Conservation (phyloP, 768 basidiomycete genomes). For the Lactarius pseudohatsudake region DNA sequence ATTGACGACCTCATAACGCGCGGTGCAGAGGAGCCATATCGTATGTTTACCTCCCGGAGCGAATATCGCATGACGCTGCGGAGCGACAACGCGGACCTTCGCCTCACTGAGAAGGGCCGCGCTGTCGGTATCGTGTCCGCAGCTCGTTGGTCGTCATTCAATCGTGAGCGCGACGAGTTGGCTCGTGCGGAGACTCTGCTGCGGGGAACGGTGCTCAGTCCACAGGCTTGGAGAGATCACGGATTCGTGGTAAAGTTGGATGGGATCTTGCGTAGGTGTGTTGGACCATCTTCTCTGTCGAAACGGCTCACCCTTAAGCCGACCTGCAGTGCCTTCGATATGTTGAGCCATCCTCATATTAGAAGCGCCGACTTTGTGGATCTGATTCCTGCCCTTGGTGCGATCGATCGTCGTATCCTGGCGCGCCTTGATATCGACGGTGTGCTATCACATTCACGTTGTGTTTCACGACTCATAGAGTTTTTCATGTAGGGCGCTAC, state of each 20-base stretch:
- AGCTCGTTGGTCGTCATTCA: slow-evolving; percentile 45
- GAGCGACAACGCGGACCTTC: slow-evolving; percentile 84
- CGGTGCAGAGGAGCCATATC: slow-evolving; percentile 90
- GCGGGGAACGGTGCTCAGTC: slow-evolving; percentile 38
- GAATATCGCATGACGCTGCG: slow-evolving; percentile 88
- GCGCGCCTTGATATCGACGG: slow-evolving; percentile 72
- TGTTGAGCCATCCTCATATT: slow-evolving; percentile 61
- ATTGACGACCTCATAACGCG: slow-evolving; percentile 88
- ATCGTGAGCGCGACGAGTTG: slow-evolving; percentile 38
- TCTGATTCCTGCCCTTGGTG: slow-evolving; percentile 50
- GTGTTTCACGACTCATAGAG: neutral
- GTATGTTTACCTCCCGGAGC: slow-evolving; percentile 91
- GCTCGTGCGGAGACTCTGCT: slow-evolving; percentile 39
- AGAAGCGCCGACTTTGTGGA: slow-evolving; percentile 43
- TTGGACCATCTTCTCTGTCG: neutral
- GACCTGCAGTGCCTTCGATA: slow-evolving; percentile 63
- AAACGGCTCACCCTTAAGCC: neutral
- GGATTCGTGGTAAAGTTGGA: slow-evolving; percentile 45
- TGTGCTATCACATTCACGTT: slow-evolving; percentile 33
- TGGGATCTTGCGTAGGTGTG: slow-evolving; percentile 46
- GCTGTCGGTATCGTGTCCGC: slow-evolving; percentile 44
- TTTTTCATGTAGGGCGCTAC: slow-evolving; percentile 51
- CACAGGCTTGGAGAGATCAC: slow-evolving; percentile 47
- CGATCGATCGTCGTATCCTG: slow-evolving; percentile 52
- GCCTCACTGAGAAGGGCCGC: slow-evolving; percentile 75